Conservation (phyloP, 306 rosid species). For the Prunus davidiana region DNA sequence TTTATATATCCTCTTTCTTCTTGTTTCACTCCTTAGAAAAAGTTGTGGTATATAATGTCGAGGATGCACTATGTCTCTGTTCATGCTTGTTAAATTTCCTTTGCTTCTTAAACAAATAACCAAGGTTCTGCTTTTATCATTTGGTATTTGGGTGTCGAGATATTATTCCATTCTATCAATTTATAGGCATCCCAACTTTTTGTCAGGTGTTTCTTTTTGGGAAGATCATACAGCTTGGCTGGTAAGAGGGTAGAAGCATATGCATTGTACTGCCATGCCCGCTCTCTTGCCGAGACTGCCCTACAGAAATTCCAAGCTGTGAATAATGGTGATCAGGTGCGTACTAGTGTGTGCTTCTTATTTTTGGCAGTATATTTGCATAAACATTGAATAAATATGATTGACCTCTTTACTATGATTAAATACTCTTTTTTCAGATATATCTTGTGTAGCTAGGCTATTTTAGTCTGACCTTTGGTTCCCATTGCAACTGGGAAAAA, state of each 20-base stretch:
- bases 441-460: not conserved
- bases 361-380: not conserved
- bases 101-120: not conserved
- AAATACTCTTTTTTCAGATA: not conserved
- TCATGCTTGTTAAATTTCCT: not conserved
- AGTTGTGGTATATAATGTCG: not conserved
- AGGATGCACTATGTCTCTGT: not conserved
- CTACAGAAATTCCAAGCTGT: constrained; percentile 27
- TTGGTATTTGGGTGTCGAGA: constrained; percentile 2
- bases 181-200: constrained; percentile 16
- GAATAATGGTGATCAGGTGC: constrained; percentile 34
- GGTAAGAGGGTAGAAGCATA: constrained; percentile 92
- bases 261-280: constrained; percentile 71
- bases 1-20: not conserved
- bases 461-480: not conserved
- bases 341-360: not conserved
- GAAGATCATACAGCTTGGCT: constrained; percentile 87
- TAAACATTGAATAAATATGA: not conserved
- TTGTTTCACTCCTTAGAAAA: not conserved
- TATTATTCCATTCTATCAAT: not conserved
- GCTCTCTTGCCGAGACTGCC: constrained; percentile 45
- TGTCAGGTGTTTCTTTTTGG: constrained; percentile 87
- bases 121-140: not conserved
- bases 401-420: not conserved
- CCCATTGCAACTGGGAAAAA: not conserved